Percentiles rank a stretch among this genome's conserved stretches.
These are phyloP conservation scores for Capsicum chinense DNA, from an alignment of 257 asterid genomes.

Conservation along the genomic window DNA sequence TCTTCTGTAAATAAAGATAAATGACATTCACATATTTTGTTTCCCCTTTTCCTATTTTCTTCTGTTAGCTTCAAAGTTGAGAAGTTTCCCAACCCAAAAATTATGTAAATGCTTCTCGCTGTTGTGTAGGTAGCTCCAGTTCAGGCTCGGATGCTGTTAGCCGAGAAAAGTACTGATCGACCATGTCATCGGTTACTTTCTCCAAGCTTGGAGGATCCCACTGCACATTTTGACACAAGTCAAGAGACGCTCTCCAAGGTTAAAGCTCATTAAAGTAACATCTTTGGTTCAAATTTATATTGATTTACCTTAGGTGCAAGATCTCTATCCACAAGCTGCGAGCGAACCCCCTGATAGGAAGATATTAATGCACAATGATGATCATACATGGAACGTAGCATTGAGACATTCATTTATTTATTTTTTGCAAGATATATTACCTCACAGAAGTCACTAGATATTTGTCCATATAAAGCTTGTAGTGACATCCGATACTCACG, in stretches of 20 bases:
- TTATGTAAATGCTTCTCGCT: constrained; percentile 81
- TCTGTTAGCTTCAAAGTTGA: constrained; percentile 2
- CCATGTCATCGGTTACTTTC: constrained; percentile 82
- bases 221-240: constrained; percentile 48
- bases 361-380: constrained; percentile 6
- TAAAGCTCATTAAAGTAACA: neutral
- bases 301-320: constrained; percentile 72
- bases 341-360: constrained; percentile 77
- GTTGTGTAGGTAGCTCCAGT: constrained; percentile 75
- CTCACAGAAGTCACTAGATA: constrained; percentile 74
- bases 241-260: neutral
- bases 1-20: neutral
- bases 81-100: neutral
- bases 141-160: constrained; percentile 76
- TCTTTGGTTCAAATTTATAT: neutral
- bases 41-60: neutral
- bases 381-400: constrained; percentile 18
- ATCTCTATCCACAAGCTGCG: constrained; percentile 81
- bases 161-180: constrained; percentile 73
- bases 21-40: neutral
- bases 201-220: constrained; percentile 96
- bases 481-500: constrained; percentile 93
- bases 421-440: constrained; percentile 41
- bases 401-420: neutral
- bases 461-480: constrained; percentile 70